Percentiles rank a stretch among this genome's conserved stretches.
Conservation (phyloP, 2,329 filamentous ascomycete species). For the Fusarium duplospermum region DNA sequence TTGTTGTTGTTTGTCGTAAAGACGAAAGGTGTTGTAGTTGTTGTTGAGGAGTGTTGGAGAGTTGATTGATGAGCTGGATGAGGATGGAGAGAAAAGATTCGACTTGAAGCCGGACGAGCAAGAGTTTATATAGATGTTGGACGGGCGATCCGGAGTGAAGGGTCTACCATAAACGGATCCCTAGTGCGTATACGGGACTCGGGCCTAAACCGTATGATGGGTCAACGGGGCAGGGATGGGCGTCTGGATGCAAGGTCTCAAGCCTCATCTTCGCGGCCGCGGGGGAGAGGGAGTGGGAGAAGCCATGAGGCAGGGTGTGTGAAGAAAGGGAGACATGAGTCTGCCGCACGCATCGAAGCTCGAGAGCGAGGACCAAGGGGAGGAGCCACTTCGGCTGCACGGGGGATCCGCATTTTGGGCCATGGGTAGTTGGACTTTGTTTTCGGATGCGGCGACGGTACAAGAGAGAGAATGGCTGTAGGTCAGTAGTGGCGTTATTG, state of each 20-base stretch:
- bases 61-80: constrained; percentile 44
- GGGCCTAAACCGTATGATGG: constrained; percentile 44
- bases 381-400: constrained; percentile 44
- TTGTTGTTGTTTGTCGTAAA: constrained; percentile 35
- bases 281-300: constrained; percentile 40
- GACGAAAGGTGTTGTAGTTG: constrained; percentile 28
- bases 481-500: constrained; percentile 29
- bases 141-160: constrained; percentile 34
- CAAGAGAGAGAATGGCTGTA: constrained; percentile 26
- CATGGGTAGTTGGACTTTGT: constrained; percentile 25
- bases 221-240: constrained; percentile 39
- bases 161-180: constrained; percentile 10
- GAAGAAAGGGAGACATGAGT: constrained; percentile 2
- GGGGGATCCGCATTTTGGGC: constrained; percentile 42
- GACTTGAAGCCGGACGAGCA: constrained; percentile 36
- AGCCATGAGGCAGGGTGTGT: constrained; percentile 27
- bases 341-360: constrained; percentile 13
- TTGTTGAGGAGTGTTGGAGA: constrained; percentile 34
- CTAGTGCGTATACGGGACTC: constrained; percentile 34
- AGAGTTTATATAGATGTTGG: constrained; percentile 46
- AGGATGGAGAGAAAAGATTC: constrained; percentile 41
- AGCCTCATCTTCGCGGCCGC: constrained; percentile 42
- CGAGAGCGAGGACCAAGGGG: constrained; percentile 19
- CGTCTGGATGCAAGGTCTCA: constrained; percentile 33
- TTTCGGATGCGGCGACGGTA: constrained; percentile 35